These are phyloP conservation scores for bread wheat (Triticum aestivum) DNA, from an alignment of 176 grass and related monocot species.

Conservation along the genomic window IWGSC_CS_RefSeq_v2.1 NC_057811.1:318521451-318521950, in stretches of 20 bases:
- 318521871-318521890: neutral
- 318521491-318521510: slow-evolving; percentile 17
- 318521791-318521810: neutral
- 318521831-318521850: neutral
- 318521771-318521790: neutral
- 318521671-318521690: neutral
- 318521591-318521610: neutral
- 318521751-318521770: neutral
- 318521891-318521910: too few relatives aligned
- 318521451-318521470: slow-evolving; percentile 13
- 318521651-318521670: neutral
- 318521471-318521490: neutral
- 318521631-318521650: neutral
- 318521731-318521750: neutral
- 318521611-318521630: neutral
- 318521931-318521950: too few relatives aligned
- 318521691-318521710: neutral
- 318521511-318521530: neutral
- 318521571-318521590: neutral
- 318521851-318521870: neutral
- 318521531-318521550: neutral
- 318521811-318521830: slow-evolving; percentile 2
- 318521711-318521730: neutral
- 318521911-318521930: too few relatives aligned
- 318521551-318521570: neutral